Conservation (phyloP, 2,329 filamentous ascomycete species). For the Paecilomyces niveus region DNA sequence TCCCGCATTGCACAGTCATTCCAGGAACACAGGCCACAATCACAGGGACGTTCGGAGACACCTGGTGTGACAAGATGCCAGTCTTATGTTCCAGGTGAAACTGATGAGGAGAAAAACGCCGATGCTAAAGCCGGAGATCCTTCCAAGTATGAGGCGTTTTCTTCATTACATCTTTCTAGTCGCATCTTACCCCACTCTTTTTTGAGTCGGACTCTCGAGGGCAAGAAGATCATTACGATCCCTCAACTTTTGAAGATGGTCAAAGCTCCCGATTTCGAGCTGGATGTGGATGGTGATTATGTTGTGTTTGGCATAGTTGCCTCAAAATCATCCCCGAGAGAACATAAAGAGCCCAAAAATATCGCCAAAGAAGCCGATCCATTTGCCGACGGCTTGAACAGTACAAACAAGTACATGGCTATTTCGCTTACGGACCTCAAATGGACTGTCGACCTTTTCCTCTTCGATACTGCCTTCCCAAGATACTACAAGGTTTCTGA, state of each 20-base stretch:
- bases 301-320: conserved; percentile 85
- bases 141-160: conserved; percentile 77
- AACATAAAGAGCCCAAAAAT: conserved; percentile 43
- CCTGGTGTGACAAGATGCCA: conserved; percentile 7
- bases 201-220: conserved; percentile 67
- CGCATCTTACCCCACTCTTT: conserved; percentile 76
- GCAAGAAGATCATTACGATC: conserved; percentile 69
- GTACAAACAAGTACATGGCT: conserved; percentile 81
- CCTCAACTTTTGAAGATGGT: conserved; percentile 75
- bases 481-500: conserved; percentile 90
- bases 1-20: conserved; percentile 13
- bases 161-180: conserved; percentile 72
- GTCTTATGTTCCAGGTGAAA: conserved; percentile 10
- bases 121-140: conserved; percentile 37
- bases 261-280: conserved; percentile 72
- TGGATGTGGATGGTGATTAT: conserved; percentile 84
- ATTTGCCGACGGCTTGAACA: conserved; percentile 48
- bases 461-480: conserved; percentile 85
- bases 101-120: conserved; percentile 11
- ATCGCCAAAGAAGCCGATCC: conserved; percentile 35
- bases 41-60: conserved; percentile 12
- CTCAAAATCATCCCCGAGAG: conserved; percentile 74
- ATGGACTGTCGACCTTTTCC: conserved; percentile 83
- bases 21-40: conserved; percentile 15
- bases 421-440: conserved; percentile 80